A percentile compares a stretch with the other conserved stretches of the same genome.
These are phyloP conservation scores for Microglena sp. DNA, from an alignment of 139 green algal species.

Conservation along the genomic window DNA sequence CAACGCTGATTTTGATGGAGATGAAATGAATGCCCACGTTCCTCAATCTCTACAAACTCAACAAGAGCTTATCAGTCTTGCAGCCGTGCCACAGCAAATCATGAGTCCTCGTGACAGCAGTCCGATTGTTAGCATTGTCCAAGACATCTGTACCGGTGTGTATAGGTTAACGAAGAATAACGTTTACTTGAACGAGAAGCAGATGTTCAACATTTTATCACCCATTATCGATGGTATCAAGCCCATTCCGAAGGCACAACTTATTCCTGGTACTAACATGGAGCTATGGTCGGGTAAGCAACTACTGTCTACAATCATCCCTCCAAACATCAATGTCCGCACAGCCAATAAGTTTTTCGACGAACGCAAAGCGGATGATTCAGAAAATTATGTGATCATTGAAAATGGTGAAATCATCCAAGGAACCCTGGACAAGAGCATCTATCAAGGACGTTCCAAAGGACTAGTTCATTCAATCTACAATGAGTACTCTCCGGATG, in stretches of 20 bases:
- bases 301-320: conserved; percentile 4
- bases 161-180: conserved; percentile 6
- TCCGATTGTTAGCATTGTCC: conserved; percentile 92
- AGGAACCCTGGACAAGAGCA: conserved; percentile 84
- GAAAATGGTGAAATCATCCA: conserved; percentile 51
- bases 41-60: conserved; percentile 61
- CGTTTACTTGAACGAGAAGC: neutral
- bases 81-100: conserved; percentile 91
- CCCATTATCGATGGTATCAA: neutral
- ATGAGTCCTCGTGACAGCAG: conserved; percentile 81
- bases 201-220: neutral
- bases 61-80: conserved; percentile 83
- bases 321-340: neutral
- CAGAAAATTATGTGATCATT: conserved; percentile 27
- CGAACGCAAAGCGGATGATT: conserved; percentile 26
- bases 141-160: conserved; percentile 9
- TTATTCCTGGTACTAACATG: neutral
- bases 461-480: conserved; percentile 85
- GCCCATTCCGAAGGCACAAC: neutral
- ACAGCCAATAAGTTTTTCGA: neutral
- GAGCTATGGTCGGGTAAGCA: conserved; percentile 1
- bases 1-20: conserved; percentile 98
- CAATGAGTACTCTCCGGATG: conserved; percentile 77
- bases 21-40: conserved; percentile 99
- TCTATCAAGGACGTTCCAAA: conserved; percentile 60